Percentiles rank a stretch among this genome's conserved stretches.
These are phyloP conservation scores for Suzukiozyma palmioleophila DNA, from an alignment of 1,139 yeast genomes.

Conservation along the genomic window DNA sequence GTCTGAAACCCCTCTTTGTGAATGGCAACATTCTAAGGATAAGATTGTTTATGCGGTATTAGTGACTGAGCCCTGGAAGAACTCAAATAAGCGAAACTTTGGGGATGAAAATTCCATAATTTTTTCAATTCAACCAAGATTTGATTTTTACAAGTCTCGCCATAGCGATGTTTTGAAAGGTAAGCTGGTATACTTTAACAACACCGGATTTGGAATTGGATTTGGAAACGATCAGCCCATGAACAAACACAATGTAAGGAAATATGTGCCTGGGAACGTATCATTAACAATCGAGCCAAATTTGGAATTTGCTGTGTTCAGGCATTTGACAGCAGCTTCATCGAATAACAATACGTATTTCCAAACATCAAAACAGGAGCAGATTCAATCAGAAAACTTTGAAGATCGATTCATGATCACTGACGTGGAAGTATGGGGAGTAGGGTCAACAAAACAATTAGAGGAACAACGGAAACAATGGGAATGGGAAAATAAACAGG, in stretches of 20 bases:
- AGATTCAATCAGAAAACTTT: constrained; percentile 32
- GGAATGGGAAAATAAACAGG: constrained; percentile 92
- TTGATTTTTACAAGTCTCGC: constrained; percentile 47
- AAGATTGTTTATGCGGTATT: constrained; percentile 57
- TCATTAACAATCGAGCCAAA: constrained; percentile 75
- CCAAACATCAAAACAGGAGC: constrained; percentile 19
- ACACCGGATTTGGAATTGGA: constrained; percentile 74
- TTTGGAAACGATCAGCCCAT: constrained; percentile 68
- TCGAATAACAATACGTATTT: constrained; percentile 24
- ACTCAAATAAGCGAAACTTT: constrained; percentile 67
- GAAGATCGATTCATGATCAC: constrained; percentile 72
- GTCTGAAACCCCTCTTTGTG: constrained; percentile 22
- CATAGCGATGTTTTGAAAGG: constrained; percentile 26
- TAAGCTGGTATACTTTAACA: constrained; percentile 57
- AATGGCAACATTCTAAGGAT: constrained; percentile 37
- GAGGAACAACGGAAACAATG: constrained; percentile 72
- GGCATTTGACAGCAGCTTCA: constrained; percentile 49
- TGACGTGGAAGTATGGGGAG: constrained; percentile 88
- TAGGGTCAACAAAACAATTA: constrained; percentile 72
- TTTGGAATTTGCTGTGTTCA: constrained; percentile 75
- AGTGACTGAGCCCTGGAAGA: constrained; percentile 70
- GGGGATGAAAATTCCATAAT: constrained; percentile 56
- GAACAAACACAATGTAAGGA: constrained; percentile 38
- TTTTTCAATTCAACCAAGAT: constrained; percentile 62
- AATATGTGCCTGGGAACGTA: constrained; percentile 58